Evolutionary conservation across 2,329 filamentous ascomycete species (phyloP).

Genomic region (Daldinia eschscholtzii): DNA sequence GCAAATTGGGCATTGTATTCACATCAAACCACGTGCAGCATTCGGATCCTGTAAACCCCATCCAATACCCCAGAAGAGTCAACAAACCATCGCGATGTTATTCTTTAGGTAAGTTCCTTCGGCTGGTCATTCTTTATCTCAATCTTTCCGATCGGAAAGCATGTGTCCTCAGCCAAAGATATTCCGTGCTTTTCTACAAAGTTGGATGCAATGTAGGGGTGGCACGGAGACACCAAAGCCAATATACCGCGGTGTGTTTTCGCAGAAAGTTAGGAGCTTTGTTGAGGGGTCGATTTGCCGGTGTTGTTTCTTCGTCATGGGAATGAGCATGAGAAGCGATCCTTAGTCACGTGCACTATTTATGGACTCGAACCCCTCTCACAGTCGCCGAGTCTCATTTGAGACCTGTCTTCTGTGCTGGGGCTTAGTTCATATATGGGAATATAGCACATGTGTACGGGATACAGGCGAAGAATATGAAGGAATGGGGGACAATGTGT

Average conservation of each 20-base stretch:
- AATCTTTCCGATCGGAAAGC: background rate
- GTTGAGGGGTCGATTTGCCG: background rate
- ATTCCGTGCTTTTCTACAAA: background rate
- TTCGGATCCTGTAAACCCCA: conserved; percentile 16
- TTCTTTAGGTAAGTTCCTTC: conserved; percentile 47
- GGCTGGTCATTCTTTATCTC: background rate
- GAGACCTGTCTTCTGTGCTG: background rate
- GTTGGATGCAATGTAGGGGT: background rate
- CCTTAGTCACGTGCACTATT: conserved; percentile 33
- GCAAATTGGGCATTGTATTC: conserved; percentile 29
- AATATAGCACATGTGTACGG: background rate
- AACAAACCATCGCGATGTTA: conserved; percentile 37
- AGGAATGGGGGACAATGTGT: background rate
- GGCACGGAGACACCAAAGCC: too few relatives aligned
- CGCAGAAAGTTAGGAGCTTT: background rate
- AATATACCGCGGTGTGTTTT: background rate
- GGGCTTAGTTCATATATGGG: background rate
- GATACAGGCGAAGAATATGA: background rate
- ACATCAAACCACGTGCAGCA: conserved; percentile 18
- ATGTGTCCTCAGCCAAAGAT: background rate
- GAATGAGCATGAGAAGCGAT: conserved; percentile 2
- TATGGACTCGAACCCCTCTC: background rate
- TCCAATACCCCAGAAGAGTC: background rate
- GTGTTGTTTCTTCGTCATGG: background rate
- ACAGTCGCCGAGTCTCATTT: background rate